phyloP scores from a whole-genome alignment of 2,329 filamentous ascomycete genomes.

The Diaporthe vexans region DNA sequence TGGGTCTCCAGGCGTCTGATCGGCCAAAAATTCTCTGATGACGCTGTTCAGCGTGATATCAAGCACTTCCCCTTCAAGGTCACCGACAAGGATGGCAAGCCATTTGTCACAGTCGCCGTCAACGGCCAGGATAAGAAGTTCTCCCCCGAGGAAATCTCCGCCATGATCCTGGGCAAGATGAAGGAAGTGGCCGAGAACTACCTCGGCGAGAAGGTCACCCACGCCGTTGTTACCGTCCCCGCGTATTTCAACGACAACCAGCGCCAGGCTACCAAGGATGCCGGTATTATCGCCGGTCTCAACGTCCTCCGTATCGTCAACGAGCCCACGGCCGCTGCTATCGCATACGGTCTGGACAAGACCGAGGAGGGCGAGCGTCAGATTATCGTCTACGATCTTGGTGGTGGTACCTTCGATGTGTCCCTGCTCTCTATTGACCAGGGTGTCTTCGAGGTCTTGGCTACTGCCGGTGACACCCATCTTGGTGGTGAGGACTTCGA shows the following conservation, averaged over 20 bases:
- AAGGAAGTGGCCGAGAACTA: slow-evolving; percentile 86
- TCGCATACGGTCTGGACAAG: slow-evolving; percentile 95
- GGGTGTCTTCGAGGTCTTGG: slow-evolving; percentile 94
- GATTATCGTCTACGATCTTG: slow-evolving; percentile 94
- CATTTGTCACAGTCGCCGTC: slow-evolving; percentile 82
- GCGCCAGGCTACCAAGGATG: slow-evolving; percentile 96
- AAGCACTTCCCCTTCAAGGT: slow-evolving; percentile 99
- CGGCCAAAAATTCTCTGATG: slow-evolving; percentile 85
- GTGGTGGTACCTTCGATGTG: slow-evolving; percentile 95
- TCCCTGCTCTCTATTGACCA: slow-evolving; percentile 92
- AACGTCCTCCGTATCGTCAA: slow-evolving; percentile 97
- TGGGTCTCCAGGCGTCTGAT: slow-evolving; percentile 76
- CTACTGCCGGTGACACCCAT: slow-evolving; percentile 96
- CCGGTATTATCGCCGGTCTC: slow-evolving; percentile 90
- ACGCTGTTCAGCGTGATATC: slow-evolving; percentile 90
- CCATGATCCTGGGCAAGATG: slow-evolving; percentile 88
- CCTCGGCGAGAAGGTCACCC: slow-evolving; percentile 85
- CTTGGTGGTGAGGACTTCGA: slow-evolving; percentile 99
- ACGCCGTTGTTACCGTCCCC: slow-evolving; percentile 93
- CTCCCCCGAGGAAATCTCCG: slow-evolving; percentile 84
- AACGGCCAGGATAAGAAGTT: slow-evolving; percentile 76
- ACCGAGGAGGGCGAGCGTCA: slow-evolving; percentile 83
- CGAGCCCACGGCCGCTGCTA: slow-evolving; percentile 94
- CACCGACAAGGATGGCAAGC: slow-evolving; percentile 89
- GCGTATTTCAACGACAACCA: slow-evolving; percentile 99